Conservation (phyloP, 371 early-diverging fungal species). For the Circinella umbellata region DNA sequence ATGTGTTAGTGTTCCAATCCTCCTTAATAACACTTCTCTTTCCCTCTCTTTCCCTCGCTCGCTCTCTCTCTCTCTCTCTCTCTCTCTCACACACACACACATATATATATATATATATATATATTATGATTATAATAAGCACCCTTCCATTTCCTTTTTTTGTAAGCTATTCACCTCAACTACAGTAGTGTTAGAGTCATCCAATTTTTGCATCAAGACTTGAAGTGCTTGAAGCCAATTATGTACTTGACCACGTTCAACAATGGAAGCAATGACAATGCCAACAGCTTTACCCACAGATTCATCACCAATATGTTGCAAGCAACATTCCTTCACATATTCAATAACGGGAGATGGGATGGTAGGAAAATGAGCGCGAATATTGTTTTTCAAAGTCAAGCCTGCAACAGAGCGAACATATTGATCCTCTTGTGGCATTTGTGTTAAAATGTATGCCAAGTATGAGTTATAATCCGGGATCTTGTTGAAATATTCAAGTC, state of each 20-base stretch:
- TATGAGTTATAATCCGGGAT: slow-evolving; percentile 91
- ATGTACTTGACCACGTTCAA: slow-evolving; percentile 67
- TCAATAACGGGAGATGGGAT: slow-evolving; percentile 71
- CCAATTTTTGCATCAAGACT: slow-evolving; percentile 75
- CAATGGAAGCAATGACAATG: slow-evolving; percentile 82
- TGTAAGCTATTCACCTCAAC: slow-evolving; percentile 67
- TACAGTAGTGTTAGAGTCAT: slow-evolving; percentile 66
- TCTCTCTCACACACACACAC: no score
- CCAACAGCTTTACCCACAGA: slow-evolving; percentile 73
- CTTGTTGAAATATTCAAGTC: slow-evolving; percentile 81
- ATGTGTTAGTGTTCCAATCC: neutral
- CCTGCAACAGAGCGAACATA: slow-evolving; percentile 86
- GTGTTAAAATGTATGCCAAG: slow-evolving; percentile 84
- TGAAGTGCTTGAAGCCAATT: slow-evolving; percentile 88
- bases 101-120: no score
- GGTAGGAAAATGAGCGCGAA: slow-evolving; percentile 63
- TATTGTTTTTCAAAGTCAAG: slow-evolving; percentile 86
- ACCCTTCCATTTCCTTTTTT: no score
- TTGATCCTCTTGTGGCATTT: slow-evolving; percentile 66
- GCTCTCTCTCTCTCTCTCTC: no score
- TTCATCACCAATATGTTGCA: slow-evolving; percentile 78
- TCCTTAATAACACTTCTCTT: no score
- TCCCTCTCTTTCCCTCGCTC: no score
- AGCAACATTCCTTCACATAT: slow-evolving; percentile 75
- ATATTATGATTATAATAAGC: no score